phyloP scores from a whole-genome alignment of 176 grass and related monocot species.

The Triticum dicoccoides region DNA sequence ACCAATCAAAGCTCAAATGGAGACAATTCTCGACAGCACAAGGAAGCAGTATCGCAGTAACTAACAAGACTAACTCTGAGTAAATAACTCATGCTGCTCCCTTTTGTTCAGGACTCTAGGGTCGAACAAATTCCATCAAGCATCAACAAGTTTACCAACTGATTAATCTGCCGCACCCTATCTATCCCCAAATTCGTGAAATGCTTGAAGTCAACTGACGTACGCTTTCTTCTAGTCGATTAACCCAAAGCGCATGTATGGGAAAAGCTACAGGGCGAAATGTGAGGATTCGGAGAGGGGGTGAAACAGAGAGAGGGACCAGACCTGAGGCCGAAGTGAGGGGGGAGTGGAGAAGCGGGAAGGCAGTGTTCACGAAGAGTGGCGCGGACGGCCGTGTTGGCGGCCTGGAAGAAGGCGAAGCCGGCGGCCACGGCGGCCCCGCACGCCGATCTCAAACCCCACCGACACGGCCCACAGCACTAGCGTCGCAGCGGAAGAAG shows the following conservation, averaged over 20 bases:
- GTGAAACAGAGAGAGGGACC: background rate
- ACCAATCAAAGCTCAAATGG: constrained; percentile 13
- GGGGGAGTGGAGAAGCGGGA: constrained; percentile 76
- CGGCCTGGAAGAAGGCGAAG: constrained; percentile 84
- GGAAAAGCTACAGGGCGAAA: constrained; percentile 12
- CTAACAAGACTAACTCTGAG: background rate
- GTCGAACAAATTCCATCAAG: constrained; percentile 1
- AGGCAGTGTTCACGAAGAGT: constrained; percentile 85
- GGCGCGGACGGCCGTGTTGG: constrained; percentile 59
- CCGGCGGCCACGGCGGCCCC: constrained; percentile 56
- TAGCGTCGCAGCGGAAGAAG: constrained; percentile 81
- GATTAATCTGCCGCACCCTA: background rate
- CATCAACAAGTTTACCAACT: background rate
- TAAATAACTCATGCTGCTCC: background rate
- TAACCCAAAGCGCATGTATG: background rate
- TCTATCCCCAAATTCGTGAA: background rate
- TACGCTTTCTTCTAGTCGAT: constrained; percentile 9
- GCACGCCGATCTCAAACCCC: constrained; percentile 58
- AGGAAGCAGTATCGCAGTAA: background rate
- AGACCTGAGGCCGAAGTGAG: constrained; percentile 71
- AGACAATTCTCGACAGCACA: background rate
- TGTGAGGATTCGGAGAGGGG: background rate
- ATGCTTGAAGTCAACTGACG: background rate
- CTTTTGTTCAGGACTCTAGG: background rate
- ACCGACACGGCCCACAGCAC: constrained; percentile 72